Percentiles rank a stretch among this genome's conserved stretches.
Evolutionary conservation across 768 basidiomycete species (phyloP).

Genomic region (Harrya chromipes): DNA sequence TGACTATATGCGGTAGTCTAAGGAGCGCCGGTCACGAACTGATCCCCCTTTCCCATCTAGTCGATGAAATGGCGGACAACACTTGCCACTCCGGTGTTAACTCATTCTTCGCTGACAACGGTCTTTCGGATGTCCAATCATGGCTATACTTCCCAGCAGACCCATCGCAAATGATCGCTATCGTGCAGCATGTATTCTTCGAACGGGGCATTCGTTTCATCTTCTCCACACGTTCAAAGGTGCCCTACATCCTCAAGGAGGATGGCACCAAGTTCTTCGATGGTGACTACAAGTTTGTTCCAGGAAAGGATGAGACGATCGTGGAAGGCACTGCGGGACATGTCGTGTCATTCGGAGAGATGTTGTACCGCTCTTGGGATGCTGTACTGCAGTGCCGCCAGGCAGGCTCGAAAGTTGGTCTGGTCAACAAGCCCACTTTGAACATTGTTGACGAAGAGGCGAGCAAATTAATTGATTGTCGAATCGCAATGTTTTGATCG

Average conservation of each 20-base stretch:
- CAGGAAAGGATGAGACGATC: constrained; percentile 83
- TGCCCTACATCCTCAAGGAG: constrained; percentile 80
- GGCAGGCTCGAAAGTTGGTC: constrained; percentile 73
- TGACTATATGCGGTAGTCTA: constrained; percentile 31
- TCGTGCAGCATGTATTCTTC: constrained; percentile 79
- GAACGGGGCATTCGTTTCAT: constrained; percentile 79
- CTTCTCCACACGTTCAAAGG: constrained; percentile 88
- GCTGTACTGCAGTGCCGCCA: constrained; percentile 73
- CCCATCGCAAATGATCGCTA: constrained; percentile 71
- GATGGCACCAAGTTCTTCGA: constrained; percentile 69
- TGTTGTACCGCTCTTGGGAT: constrained; percentile 81
- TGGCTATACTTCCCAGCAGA: constrained; percentile 90
- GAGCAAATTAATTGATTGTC: constrained; percentile 10
- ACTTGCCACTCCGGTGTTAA: constrained; percentile 73
- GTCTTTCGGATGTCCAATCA: constrained; percentile 74
- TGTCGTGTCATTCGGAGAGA: constrained; percentile 83
- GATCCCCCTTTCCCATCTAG: constrained; percentile 27
- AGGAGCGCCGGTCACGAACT: background rate
- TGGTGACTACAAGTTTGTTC: constrained; percentile 65
- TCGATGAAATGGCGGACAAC: constrained; percentile 69
- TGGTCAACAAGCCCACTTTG: constrained; percentile 84
- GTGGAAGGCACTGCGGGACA: constrained; percentile 76
- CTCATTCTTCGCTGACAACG: constrained; percentile 86
- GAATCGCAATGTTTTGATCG: background rate
- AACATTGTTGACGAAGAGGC: constrained; percentile 84